Evolutionary conservation across 2,329 filamentous ascomycete genomes (phyloP).

Genomic region (Botryosphaeria agaves): DNA sequence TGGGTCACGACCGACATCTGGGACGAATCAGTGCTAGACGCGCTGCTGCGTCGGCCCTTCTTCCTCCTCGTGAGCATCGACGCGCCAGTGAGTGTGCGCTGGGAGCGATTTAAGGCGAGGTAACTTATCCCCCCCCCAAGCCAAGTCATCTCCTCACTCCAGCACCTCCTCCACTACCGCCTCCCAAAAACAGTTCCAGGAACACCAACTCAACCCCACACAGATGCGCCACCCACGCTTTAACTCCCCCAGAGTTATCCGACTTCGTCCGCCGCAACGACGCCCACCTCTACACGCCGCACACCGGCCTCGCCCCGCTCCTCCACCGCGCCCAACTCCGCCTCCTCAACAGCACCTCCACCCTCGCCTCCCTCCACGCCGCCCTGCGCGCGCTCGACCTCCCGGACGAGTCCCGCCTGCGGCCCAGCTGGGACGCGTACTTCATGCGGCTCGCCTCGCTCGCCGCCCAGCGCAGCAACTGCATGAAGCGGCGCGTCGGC

Average conservation of each 20-base stretch:
- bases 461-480: conserved; percentile 80
- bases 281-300: conserved; percentile 51
- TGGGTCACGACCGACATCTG: conserved; percentile 80
- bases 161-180: too few species aligned
- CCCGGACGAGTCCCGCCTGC: conserved; percentile 58
- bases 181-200: too few species aligned
- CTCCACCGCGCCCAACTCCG: conserved; percentile 70
- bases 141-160: too few species aligned
- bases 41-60: conserved; percentile 65
- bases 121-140: conserved; percentile 9
- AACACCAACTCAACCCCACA: not conserved
- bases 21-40: conserved; percentile 54
- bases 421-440: conserved; percentile 58
- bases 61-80: conserved; percentile 88
- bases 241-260: conserved; percentile 35
- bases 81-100: conserved; percentile 70
- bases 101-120: conserved; percentile 55
- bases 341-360: conserved; percentile 68
- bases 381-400: conserved; percentile 62
- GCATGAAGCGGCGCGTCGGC: conserved; percentile 94
- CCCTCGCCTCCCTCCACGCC: conserved; percentile 51
- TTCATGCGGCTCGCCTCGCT: conserved; percentile 95
- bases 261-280: conserved; percentile 51
- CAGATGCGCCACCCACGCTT: conserved; percentile 29
- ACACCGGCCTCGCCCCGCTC: conserved; percentile 51